phyloP scores from a whole-genome alignment of 1,139 yeast species.

The Candida mesenterica region DNA sequence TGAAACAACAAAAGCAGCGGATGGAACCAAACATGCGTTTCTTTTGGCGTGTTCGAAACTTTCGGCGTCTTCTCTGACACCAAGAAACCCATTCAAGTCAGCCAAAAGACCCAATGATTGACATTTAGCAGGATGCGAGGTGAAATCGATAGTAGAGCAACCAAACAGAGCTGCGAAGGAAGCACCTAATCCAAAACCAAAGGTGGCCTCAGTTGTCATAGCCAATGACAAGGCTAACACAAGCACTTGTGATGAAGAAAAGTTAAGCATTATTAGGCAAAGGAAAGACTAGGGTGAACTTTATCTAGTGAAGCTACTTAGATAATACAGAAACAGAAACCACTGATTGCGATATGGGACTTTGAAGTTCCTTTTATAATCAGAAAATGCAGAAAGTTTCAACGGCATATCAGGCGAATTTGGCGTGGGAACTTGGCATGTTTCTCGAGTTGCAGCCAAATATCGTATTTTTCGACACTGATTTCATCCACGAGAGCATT shows the following conservation, averaged over 20 bases:
- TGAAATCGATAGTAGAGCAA: constrained; percentile 6
- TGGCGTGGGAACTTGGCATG: background rate
- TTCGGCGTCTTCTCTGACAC: constrained; percentile 18
- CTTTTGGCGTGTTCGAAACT: constrained; percentile 27
- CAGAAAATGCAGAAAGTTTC: background rate
- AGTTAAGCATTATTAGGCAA: constrained; percentile 1
- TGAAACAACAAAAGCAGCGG: constrained; percentile 24
- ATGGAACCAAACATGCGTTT: constrained; percentile 19
- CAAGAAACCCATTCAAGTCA: constrained; percentile 2
- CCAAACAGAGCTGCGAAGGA: background rate
- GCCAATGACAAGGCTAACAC: constrained; percentile 12
- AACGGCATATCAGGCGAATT: background rate
- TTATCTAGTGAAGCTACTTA: background rate
- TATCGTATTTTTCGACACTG: too few relatives aligned
- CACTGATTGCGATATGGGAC: too few relatives aligned
- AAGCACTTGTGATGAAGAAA: constrained; percentile 3
- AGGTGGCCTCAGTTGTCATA: constrained; percentile 11
- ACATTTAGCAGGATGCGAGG: constrained; percentile 5
- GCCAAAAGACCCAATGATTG: constrained; percentile 3
- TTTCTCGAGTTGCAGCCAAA: background rate
- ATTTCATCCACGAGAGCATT: too few relatives aligned
- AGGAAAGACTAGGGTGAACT: constrained; percentile 1
- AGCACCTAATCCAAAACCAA: constrained; percentile 7
- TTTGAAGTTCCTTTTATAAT: background rate
- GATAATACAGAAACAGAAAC: too few relatives aligned